A percentile compares a stretch with the other conserved stretches of the same genome.
Conservation (phyloP, 2,329 filamentous ascomycete species). For the Exophiala calicioides region DNA sequence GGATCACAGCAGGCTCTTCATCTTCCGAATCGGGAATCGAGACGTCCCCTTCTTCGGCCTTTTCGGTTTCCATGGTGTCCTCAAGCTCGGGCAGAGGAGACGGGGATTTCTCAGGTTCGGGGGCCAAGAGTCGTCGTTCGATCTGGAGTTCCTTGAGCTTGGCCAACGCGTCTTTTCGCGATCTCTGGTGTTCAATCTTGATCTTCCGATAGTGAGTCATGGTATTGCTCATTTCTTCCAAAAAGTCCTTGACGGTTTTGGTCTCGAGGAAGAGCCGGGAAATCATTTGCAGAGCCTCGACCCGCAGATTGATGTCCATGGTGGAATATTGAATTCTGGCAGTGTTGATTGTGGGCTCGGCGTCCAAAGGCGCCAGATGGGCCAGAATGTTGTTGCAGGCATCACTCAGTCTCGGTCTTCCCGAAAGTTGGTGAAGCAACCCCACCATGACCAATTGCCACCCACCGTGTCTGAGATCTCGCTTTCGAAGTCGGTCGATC, state of each 20-base stretch:
- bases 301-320: constrained; percentile 80
- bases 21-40: constrained; percentile 62
- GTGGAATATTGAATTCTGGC: constrained; percentile 70
- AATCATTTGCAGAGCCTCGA: constrained; percentile 78
- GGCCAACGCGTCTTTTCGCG: constrained; percentile 62
- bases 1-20: constrained; percentile 60
- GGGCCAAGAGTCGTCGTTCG: constrained; percentile 50
- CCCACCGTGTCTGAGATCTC: constrained; percentile 80
- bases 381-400: constrained; percentile 76
- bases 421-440: constrained; percentile 79
- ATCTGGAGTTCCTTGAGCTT: constrained; percentile 50
- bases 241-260: constrained; percentile 79
- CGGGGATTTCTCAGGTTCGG: constrained; percentile 47
- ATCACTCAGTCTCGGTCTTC: constrained; percentile 68
- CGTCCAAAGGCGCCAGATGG: constrained; percentile 75
- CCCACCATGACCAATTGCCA: constrained; percentile 92
- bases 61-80: constrained; percentile 56
- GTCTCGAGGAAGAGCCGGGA: constrained; percentile 85
- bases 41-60: constrained; percentile 49
- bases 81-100: constrained; percentile 46
- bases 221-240: constrained; percentile 87
- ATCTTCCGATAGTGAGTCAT: constrained; percentile 96
- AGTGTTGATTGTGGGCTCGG: constrained; percentile 73
- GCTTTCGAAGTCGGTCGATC: constrained; percentile 79
- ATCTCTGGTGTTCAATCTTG: constrained; percentile 88